A percentile compares a stretch with the other conserved stretches of the same genome.
These are phyloP conservation scores for Tulasnella sp. DNA, from an alignment of 768 basidiomycete species.

Conservation along the genomic window DNA sequence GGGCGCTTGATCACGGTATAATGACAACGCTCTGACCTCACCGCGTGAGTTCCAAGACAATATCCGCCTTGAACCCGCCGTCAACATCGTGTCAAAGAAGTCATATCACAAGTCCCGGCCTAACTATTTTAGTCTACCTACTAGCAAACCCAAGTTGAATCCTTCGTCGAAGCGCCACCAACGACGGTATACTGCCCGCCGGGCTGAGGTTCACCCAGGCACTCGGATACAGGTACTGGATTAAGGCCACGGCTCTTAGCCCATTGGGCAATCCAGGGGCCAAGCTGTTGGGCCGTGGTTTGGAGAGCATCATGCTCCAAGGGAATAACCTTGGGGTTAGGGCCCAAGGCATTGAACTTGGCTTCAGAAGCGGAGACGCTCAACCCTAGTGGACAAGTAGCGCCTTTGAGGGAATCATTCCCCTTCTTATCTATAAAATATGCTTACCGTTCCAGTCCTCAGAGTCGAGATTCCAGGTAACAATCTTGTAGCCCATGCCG, in stretches of 20 bases:
- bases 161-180: background rate
- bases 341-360: background rate
- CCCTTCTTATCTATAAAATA: background rate
- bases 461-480: background rate
- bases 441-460: background rate
- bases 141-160: constrained; percentile 1
- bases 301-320: background rate
- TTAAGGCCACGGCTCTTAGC: background rate
- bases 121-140: too few relatives aligned
- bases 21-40: too few relatives aligned
- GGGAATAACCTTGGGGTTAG: background rate
- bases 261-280: background rate
- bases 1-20: too few relatives aligned
- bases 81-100: too few relatives aligned
- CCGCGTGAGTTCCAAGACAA: too few relatives aligned
- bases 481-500: background rate
- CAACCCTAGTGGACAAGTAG: too few relatives aligned
- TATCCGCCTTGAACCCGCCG: too few relatives aligned
- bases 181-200: background rate
- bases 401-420: background rate
- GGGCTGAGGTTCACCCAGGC: background rate
- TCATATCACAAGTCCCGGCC: too few relatives aligned
- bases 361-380: background rate
- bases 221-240: background rate
- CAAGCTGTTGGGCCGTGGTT: background rate